Percentiles rank a stretch among this genome's conserved stretches.
Evolutionary conservation across 495 filamentous ascomycete genomes (phyloP).

Genomic region (Pseudomonodictys pantanalensis): DNA sequence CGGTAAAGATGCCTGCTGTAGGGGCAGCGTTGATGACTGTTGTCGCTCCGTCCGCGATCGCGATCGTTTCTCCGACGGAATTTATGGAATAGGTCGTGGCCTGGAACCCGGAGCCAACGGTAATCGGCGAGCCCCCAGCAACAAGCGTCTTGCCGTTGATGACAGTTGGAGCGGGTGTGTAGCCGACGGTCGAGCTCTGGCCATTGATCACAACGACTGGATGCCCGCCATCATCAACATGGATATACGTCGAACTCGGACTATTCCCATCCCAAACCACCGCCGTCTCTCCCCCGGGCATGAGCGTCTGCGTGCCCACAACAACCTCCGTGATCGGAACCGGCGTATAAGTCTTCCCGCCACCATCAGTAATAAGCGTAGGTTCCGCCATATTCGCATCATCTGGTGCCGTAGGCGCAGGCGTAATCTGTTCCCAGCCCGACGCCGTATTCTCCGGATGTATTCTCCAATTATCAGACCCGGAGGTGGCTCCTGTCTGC

Average conservation of each 20-base stretch:
- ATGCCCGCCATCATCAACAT: slow-evolving; percentile 15
- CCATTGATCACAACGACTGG: slow-evolving; percentile 8
- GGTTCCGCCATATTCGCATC: not conserved
- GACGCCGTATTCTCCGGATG: too few relatives aligned
- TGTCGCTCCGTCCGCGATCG: not conserved
- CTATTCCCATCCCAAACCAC: slow-evolving; percentile 10
- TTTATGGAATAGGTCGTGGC: slow-evolving; percentile 11
- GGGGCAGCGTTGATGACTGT: not conserved
- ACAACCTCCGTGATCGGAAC: not conserved
- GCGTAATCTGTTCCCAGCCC: not conserved
- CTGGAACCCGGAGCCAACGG: not conserved
- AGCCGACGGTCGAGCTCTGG: slow-evolving; percentile 1
- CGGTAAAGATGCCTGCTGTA: slow-evolving; percentile 4
- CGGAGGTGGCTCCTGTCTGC: too few relatives aligned
- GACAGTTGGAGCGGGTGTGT: not conserved
- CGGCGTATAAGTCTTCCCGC: not conserved
- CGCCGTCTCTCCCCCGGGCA: slow-evolving; percentile 5
- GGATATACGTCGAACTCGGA: slow-evolving; percentile 9
- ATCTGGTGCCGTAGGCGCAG: not conserved
- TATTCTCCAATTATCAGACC: too few relatives aligned
- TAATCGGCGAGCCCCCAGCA: slow-evolving; percentile 18
- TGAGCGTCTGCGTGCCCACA: not conserved
- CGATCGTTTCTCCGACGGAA: slow-evolving; percentile 11
- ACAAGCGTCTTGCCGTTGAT: slow-evolving; percentile 5
- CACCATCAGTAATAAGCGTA: not conserved